These are phyloP conservation scores for Rhinocladiella mackenziei DNA, from an alignment of 2,329 filamentous ascomycete species.

Conservation along the genomic window DNA sequence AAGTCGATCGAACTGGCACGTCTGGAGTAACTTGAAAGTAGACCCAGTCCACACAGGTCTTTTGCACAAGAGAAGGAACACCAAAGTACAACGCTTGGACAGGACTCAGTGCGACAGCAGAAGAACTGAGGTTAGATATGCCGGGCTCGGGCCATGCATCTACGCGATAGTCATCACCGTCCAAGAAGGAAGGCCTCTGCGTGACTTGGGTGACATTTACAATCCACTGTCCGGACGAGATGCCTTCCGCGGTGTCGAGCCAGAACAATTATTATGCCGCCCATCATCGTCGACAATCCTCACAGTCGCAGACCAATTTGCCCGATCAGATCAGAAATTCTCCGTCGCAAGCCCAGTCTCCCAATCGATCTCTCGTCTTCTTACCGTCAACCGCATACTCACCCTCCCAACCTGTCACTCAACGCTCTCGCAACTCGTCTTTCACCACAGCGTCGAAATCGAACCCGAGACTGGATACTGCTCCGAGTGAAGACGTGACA, in stretches of 20 bases:
- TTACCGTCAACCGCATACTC: constrained; percentile 28
- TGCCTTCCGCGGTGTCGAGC: constrained; percentile 24
- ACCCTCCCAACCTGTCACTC: constrained; percentile 27
- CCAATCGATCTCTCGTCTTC: constrained; percentile 21
- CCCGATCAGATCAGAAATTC: constrained; percentile 20
- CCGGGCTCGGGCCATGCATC: constrained; percentile 21
- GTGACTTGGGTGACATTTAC: constrained; percentile 6
- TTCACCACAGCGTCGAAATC: constrained; percentile 11
- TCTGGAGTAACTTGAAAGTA: too few species aligned
- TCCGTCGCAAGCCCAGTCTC: constrained; percentile 15
- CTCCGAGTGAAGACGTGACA: constrained; percentile 31
- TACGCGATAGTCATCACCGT: constrained; percentile 21
- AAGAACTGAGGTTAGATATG: constrained; percentile 7
- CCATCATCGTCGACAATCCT: constrained; percentile 26
- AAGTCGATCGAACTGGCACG: too few species aligned
- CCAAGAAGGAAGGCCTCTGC: constrained; percentile 24
- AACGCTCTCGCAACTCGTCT: constrained; percentile 21
- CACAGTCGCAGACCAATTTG: constrained; percentile 26
- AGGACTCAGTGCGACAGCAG: constrained; percentile 3
- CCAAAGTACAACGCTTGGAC: constrained; percentile 3
- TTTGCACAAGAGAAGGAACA: constrained; percentile 13
- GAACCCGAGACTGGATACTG: constrained; percentile 8
- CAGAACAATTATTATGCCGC: constrained; percentile 24
- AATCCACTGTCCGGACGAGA: constrained; percentile 14
- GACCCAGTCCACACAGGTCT: too few species aligned